Evolutionary conservation across 1,139 yeast genomes (phyloP), one percentile per base, ranked within the genome.

Genomic region (Yamadazyma songkhlaensis): DNA sequence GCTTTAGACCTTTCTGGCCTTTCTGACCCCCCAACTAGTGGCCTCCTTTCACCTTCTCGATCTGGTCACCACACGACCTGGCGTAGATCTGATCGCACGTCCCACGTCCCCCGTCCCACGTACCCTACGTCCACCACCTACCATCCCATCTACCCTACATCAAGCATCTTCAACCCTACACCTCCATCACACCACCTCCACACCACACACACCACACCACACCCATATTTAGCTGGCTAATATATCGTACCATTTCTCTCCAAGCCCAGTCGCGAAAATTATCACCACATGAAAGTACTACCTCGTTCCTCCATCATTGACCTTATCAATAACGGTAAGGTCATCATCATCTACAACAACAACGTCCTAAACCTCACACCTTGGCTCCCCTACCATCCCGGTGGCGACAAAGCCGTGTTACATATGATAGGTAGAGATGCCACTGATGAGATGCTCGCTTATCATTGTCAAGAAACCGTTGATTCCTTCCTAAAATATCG

Each of bases 381-480:
- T 9, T 88, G 96, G 96, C 59, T 88, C 26, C 65, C 69, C 20
- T 67, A 54, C 35, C 96, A 88, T 58, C 96, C 96, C 0, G 96
- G 97, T 12, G 96, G 97, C 8, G 92, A 84, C 46, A 83, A 79
- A 51, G 90, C 95, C 0, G 82, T 88, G 10, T 69, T 68, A 47
- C 96, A 88, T 58, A 74, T 88, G 83, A 76, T 88, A 6, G 97
- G 96, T 3, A 66, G 92, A 42, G 96, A 88, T 60, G 95, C 96
- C 8, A 81, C 94, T 1, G 95, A 87, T 55, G 96, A 88, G 57
- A 87, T 88, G 86, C 74, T 80, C 38, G 90, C 90, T 9, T 84
- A 86, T 53, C 96, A 88, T 54, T 61, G 79, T 24, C 75, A 69
- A 12, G 83, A 78, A 35, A 75, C 95, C 0, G 60, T 74, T 10